Percentiles rank a stretch among this genome's conserved stretches.
phyloP scores from a whole-genome alignment of 306 rosid genomes.

The Casuarina cunninghamiana region DNA sequence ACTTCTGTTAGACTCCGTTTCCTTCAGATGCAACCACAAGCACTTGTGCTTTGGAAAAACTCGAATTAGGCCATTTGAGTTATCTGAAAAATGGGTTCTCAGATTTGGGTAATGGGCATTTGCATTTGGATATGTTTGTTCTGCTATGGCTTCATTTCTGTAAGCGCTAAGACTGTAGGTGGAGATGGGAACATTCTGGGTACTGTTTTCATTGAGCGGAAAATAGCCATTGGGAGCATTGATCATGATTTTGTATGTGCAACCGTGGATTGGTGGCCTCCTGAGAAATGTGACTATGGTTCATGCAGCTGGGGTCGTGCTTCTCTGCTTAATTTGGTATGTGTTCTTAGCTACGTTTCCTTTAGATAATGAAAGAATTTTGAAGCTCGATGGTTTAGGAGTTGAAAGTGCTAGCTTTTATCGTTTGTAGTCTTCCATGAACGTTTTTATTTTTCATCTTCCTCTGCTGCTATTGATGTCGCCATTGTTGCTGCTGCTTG shows the following conservation, averaged over 20 bases:
- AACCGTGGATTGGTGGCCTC: slow-evolving; percentile 99
- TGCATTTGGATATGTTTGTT: slow-evolving; percentile 42
- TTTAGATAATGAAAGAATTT: neutral
- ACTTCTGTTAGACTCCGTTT: neutral
- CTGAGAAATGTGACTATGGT: slow-evolving; percentile 93
- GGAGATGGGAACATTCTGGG: slow-evolving; percentile 43
- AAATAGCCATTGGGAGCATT: slow-evolving; percentile 54
- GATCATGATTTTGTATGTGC: slow-evolving; percentile 91
- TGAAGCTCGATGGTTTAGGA: neutral
- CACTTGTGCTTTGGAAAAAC: neutral
- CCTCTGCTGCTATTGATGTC: neutral
- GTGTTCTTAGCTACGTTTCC: neutral
- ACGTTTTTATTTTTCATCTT: neutral
- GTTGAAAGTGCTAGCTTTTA: neutral
- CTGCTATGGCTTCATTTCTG: slow-evolving; percentile 34
- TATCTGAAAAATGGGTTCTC: slow-evolving; percentile 56
- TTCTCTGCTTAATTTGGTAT: slow-evolving; percentile 90
- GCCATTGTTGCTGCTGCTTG: neutral
- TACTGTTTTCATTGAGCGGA: slow-evolving; percentile 51
- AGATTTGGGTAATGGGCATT: slow-evolving; percentile 47
- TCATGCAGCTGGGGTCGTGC: slow-evolving; percentile 86
- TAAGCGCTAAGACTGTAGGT: slow-evolving; percentile 28
- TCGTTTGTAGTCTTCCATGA: neutral
- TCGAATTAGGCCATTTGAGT: slow-evolving; percentile 40
- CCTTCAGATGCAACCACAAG: neutral